Conservation (phyloP, 2,329 filamentous ascomycete genomes). For the Colletotrichum plurivorum region DNA sequence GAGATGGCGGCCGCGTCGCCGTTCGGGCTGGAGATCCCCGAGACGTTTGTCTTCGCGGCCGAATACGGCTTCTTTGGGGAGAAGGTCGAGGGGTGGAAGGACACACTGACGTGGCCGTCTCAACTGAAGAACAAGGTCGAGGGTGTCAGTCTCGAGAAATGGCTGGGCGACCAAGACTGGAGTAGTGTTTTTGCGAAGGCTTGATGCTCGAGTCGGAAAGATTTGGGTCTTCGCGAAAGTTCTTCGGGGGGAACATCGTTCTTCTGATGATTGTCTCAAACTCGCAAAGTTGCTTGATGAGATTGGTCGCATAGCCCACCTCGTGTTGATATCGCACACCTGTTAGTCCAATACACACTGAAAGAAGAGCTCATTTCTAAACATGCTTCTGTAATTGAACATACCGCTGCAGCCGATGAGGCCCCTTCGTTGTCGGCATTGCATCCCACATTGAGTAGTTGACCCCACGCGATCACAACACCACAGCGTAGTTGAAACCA, state of each 20-base stretch:
- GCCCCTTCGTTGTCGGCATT: not conserved
- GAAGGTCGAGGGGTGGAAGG: constrained; percentile 14
- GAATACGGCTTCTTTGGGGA: constrained; percentile 27
- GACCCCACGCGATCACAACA: constrained; percentile 8
- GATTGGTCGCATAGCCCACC: no score
- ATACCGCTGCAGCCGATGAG: constrained; percentile 6
- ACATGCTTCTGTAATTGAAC: not conserved
- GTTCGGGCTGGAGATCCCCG: constrained; percentile 3
- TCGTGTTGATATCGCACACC: no score
- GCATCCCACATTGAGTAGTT: constrained; percentile 14
- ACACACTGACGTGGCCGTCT: constrained; percentile 7
- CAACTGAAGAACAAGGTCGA: not conserved
- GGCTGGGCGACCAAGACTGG: constrained; percentile 16
- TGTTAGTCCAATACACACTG: no score
- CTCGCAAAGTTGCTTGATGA: no score
- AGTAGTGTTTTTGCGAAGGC: not conserved
- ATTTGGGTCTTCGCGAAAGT: no score
- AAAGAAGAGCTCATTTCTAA: no score
- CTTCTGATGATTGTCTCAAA: no score
- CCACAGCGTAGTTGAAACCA: not conserved
- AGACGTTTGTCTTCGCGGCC: constrained; percentile 11
- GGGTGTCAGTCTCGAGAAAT: not conserved
- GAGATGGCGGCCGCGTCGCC: constrained; percentile 46
- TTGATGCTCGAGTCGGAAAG: not conserved
- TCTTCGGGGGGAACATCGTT: no score